These are phyloP conservation scores for Platanus orientalis DNA, from an alignment of 164 flowering plant genomes.

Conservation along the genomic window DNA sequence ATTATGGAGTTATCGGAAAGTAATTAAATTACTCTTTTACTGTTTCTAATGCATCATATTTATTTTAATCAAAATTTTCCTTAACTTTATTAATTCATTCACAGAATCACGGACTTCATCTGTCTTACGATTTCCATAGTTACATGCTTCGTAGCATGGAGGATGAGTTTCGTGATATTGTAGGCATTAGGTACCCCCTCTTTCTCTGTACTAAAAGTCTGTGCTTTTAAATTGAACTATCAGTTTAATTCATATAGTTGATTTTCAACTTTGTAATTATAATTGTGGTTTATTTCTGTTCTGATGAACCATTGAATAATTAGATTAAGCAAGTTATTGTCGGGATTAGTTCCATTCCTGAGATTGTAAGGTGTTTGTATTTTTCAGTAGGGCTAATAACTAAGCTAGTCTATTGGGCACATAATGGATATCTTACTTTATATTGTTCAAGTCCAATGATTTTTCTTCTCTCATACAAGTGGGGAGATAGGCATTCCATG, in stretches of 20 bases:
- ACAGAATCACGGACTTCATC: constrained; percentile 78
- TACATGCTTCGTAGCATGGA: constrained; percentile 96
- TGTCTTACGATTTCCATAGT: constrained; percentile 76
- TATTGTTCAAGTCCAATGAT: no score
- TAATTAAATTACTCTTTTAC: no score
- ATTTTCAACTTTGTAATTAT: not conserved
- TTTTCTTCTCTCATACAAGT: no score
- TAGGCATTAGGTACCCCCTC: constrained; percentile 69
- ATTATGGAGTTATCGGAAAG: not conserved
- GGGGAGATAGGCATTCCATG: no score
- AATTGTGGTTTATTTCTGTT: no score
- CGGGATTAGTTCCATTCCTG: not conserved
- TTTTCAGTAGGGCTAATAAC: not conserved
- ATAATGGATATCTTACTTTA: no score
- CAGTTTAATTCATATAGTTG: not conserved
- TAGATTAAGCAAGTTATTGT: not conserved
- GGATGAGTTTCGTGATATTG: constrained; percentile 86
- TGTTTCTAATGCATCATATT: not conserved
- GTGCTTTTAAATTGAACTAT: not conserved
- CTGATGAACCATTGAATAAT: not conserved
- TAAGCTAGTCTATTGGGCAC: no score
- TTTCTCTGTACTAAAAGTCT: not conserved
- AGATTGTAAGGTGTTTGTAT: not conserved
- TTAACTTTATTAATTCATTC: constrained; percentile 9
- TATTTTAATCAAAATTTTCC: constrained; percentile 3